A percentile compares a stretch with the other conserved stretches of the same genome.
These are phyloP conservation scores for Climacium dendroides DNA, from an alignment of 225 moss, liverwort and hornwort genomes.

Conservation along the genomic window DNA sequence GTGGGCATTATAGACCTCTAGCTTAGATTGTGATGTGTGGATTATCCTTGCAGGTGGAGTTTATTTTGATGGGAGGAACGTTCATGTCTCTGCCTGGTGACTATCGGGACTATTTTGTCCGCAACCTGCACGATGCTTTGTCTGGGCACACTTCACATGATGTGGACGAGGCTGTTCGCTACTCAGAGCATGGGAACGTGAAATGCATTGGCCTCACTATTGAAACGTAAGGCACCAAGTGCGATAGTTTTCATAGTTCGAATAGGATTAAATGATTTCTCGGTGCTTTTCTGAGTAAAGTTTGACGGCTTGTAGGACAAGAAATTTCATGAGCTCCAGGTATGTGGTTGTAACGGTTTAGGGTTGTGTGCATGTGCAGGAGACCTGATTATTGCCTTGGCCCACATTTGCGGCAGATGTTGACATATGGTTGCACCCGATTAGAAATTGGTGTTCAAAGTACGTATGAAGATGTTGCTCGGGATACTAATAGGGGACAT, in stretches of 20 bases:
- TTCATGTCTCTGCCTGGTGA: conserved; percentile 96
- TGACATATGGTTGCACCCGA: conserved; percentile 94
- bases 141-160: conserved; percentile 89
- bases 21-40: neutral
- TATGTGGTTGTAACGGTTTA: neutral
- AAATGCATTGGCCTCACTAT: conserved; percentile 99
- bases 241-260: neutral
- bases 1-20: neutral
- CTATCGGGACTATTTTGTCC: conserved; percentile 96
- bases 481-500: conserved; percentile 96
- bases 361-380: conserved; percentile 40
- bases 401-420: conserved; percentile 95
- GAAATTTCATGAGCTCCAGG: neutral
- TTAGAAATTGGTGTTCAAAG: conserved; percentile 99
- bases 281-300: neutral
- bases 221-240: conserved; percentile 61
- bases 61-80: conserved; percentile 98
- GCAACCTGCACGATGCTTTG: conserved; percentile 93
- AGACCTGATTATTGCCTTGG: conserved; percentile 98
- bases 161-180: conserved; percentile 88
- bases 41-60: conserved; percentile 69
- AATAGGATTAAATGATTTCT: neutral
- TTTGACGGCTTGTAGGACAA: neutral
- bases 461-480: conserved; percentile 97
- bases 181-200: conserved; percentile 88